Percentiles rank a stretch among this genome's conserved stretches.
These are phyloP conservation scores for Waltiozyma sp. DNA, from an alignment of 1,139 yeast species.

Conservation along the genomic window DNA sequence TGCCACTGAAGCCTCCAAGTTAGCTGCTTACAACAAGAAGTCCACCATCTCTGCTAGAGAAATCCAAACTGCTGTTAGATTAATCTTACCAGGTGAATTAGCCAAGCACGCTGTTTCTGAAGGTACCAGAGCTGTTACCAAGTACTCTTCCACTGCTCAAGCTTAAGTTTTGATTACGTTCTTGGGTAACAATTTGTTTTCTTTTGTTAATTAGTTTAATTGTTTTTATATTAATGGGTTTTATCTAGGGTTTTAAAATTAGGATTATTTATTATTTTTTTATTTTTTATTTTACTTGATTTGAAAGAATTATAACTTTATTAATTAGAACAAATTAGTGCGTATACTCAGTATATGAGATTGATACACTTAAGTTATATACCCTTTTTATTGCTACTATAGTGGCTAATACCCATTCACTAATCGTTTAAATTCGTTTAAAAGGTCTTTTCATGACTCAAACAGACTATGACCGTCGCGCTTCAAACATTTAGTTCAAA, in stretches of 20 bases:
- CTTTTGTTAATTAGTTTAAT: no score
- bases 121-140: conserved; percentile 99
- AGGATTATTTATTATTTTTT: background rate
- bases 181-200: no score
- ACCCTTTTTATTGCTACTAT: no score
- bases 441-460: no score
- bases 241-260: background rate
- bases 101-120: conserved; percentile 99
- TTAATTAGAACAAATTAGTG: no score
- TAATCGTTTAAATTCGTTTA: no score
- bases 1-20: conserved; percentile 97
- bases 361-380: no score
- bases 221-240: background rate
- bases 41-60: conserved; percentile 99
- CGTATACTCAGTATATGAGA: no score
- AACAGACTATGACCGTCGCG: no score
- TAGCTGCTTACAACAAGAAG: conserved; percentile 99
- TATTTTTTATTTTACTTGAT: background rate
- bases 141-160: conserved; percentile 83
- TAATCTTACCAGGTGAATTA: conserved; percentile 98
- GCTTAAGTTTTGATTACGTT: conserved; percentile 29
- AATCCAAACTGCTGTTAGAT: conserved; percentile 98
- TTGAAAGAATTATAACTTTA: no score
- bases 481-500: no score
- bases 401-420: no score